Conservation (phyloP, 2,329 filamentous ascomycete genomes). For the Epichloe elymi region DNA sequence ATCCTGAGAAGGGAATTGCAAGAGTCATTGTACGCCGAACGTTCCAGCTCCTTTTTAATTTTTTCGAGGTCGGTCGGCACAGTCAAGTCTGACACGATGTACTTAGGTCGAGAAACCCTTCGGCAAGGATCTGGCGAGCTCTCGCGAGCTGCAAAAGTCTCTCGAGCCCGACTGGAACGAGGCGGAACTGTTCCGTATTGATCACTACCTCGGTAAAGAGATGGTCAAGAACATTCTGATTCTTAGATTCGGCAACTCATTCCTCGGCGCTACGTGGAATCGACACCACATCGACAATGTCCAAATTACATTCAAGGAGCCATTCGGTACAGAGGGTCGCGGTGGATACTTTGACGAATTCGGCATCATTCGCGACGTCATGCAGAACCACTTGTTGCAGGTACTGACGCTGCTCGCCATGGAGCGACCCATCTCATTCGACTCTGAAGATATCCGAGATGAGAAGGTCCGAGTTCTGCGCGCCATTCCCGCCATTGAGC, state of each 20-base stretch:
- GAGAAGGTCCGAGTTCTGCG: slow-evolving; percentile 96
- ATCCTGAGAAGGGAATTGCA: slow-evolving; percentile 78
- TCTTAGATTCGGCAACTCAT: slow-evolving; percentile 94
- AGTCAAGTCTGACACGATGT: not conserved
- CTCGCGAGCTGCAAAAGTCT: slow-evolving; percentile 85
- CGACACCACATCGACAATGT: slow-evolving; percentile 98
- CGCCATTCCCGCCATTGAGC: slow-evolving; percentile 86
- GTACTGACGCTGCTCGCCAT: slow-evolving; percentile 92
- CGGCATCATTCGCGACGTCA: slow-evolving; percentile 97
- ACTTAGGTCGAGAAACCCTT: slow-evolving; percentile 94
- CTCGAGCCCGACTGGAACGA: slow-evolving; percentile 97
- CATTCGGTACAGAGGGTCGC: slow-evolving; percentile 93
- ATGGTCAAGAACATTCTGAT: slow-evolving; percentile 99
- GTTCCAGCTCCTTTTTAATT: slow-evolving; percentile 3
- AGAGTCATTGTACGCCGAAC: slow-evolving; percentile 68
- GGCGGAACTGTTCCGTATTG: slow-evolving; percentile 97
- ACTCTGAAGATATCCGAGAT: slow-evolving; percentile 93
- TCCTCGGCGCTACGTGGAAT: slow-evolving; percentile 98
- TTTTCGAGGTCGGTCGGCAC: too few relatives aligned
- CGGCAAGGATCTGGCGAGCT: slow-evolving; percentile 90
- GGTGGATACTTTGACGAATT: slow-evolving; percentile 99
- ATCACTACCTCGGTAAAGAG: slow-evolving; percentile 98
- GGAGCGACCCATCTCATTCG: slow-evolving; percentile 97
- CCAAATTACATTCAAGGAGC: slow-evolving; percentile 99
- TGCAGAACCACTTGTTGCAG: slow-evolving; percentile 98